Percentiles rank a stretch among this genome's conserved stretches.
Conservation (phyloP, 139 green algal genomes). For the Tetraselmis striata region DNA sequence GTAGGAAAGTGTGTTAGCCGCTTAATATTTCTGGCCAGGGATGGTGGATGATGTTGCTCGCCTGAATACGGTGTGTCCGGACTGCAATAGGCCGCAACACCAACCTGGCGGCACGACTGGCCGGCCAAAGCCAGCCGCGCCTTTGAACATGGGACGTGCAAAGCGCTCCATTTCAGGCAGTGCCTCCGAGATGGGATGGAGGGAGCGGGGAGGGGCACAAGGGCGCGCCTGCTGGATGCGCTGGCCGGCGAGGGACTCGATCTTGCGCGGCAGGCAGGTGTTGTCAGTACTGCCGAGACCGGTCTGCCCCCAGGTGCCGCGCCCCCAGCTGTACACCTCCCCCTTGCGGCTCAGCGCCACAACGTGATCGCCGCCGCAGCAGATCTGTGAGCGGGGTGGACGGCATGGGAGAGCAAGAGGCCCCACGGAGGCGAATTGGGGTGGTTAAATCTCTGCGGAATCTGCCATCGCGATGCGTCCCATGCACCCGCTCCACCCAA, state of each 20-base stretch:
- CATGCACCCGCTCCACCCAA: not conserved
- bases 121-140: not conserved
- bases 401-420: not conserved
- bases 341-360: slow-evolving; percentile 34
- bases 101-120: too few relatives aligned
- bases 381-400: slow-evolving; percentile 38
- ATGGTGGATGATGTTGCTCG: too few relatives aligned
- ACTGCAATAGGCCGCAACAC: not conserved
- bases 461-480: not conserved
- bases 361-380: slow-evolving; percentile 61
- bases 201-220: too few relatives aligned
- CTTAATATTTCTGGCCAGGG: too few relatives aligned
- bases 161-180: not conserved
- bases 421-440: too few relatives aligned
- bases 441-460: too few relatives aligned
- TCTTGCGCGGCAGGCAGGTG: slow-evolving; percentile 25
- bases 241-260: slow-evolving; percentile 28
- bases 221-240: slow-evolving; percentile 43
- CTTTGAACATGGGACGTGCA: not conserved
- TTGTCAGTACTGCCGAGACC: slow-evolving; percentile 47
- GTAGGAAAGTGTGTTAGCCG: too few relatives aligned
- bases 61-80: too few relatives aligned
- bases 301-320: slow-evolving; percentile 54
- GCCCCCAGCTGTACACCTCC: slow-evolving; percentile 50
- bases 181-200: too few relatives aligned